Base-by-base conservation (phyloP, 2,329 filamentous ascomycete species). In the Talaromyces rugulosus region DNA sequence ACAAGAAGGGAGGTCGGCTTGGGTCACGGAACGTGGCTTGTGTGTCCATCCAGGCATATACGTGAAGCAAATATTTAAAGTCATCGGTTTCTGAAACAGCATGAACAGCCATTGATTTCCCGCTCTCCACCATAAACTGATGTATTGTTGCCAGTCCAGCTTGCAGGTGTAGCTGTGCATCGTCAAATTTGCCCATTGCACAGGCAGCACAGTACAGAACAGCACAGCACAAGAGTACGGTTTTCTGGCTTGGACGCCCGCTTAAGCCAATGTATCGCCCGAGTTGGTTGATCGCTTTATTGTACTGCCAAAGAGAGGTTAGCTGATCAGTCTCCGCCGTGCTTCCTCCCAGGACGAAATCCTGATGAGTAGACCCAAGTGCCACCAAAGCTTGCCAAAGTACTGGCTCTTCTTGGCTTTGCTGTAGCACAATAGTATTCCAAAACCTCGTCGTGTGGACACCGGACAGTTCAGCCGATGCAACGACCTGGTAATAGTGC, bases 161-260 rank as follows among this genome's bases (percentile, higher is more conserved):
- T 36, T 50, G 47, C 6, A 53, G 30, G 51, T 59, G 57, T 9
- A 50, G 47, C 47, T 59, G 31, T 34, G 57, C 57, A 53, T 59
- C 57, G 12, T 59, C 42, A 18, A 50, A 36, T 23, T 59, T 59
- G 31, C 47, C 47, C 18, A 59, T 34, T 8, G 57, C 18, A 28
- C 44, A 50, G 16, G 57, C 57, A 23, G 57, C 44, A 18, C 47
- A 33, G 23, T 52, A 59, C 44, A 59, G 47, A 16, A 59, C 36
- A 6, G 47, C 47, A 42, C 50, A 52, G 14, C 18, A 59, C 11
- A 52, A 52, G 31, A 59, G 33, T 47, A 59, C 47, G 2, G 51
- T 50, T 52, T 59, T 30, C 14, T 14, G 28, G 28, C 14, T 54
- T n/a, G 51, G 28, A 23, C 28, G 28, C 16, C 16, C 18, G n/a